A percentile compares a stretch with the other conserved stretches of the same genome.
phyloP scores from a whole-genome alignment of 768 basidiomycete species.

The Psilocybe subaeruginosa region DNA sequence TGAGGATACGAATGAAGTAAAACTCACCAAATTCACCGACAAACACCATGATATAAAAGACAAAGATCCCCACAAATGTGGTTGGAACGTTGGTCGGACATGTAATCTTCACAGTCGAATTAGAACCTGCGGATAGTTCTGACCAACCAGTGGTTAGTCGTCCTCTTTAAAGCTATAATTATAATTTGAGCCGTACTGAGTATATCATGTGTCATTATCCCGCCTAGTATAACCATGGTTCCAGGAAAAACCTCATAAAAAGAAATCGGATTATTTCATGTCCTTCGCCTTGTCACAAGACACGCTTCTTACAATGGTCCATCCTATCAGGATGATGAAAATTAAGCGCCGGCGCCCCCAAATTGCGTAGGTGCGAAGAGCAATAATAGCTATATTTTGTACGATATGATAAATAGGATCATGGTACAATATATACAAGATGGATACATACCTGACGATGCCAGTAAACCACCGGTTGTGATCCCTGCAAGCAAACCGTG shows the following conservation, averaged over 20 bases:
- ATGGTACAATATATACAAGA: neutral
- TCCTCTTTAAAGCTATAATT: neutral
- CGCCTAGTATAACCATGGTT: neutral
- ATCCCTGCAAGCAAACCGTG: neutral
- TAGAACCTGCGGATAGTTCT: neutral
- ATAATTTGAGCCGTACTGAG: neutral
- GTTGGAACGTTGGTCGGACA: neutral
- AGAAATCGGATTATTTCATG: neutral
- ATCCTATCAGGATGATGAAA: conserved; percentile 1
- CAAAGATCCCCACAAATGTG: neutral
- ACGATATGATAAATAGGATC: neutral
- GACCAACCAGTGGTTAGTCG: neutral
- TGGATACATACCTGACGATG: neutral
- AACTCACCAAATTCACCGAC: neutral
- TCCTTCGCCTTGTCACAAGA: neutral
- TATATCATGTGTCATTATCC: neutral
- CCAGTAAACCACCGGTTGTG: neutral
- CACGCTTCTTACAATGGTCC: neutral
- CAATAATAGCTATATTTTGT: neutral
- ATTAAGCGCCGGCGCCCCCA: conserved; percentile 5
- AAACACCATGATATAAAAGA: neutral
- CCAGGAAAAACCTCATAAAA: conserved; percentile 3
- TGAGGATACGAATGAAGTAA: neutral
- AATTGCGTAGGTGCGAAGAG: conserved; percentile 3
- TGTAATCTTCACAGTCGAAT: neutral